Evolutionary conservation across 495 filamentous ascomycete genomes (phyloP).

Genomic region (Penicilliopsis zonata): DNA sequence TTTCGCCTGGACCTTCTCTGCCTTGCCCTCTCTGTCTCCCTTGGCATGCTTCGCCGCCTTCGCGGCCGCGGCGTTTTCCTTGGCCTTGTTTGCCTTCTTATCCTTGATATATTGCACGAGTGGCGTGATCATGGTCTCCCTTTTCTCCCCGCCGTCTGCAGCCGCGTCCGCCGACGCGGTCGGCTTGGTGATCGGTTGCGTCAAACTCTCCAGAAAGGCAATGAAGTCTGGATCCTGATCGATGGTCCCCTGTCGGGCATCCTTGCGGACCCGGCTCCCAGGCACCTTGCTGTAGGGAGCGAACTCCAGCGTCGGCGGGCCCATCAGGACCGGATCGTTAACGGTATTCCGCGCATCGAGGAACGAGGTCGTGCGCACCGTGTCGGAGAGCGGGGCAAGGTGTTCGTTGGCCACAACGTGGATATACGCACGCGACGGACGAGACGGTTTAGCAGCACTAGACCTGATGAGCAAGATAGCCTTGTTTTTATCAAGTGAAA

Average conservation of each 20-base stretch:
- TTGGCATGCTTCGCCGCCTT: slow-evolving; percentile 47
- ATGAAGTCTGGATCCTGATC: slow-evolving; percentile 95
- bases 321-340: slow-evolving; percentile 55
- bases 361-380: slow-evolving; percentile 52
- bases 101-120: slow-evolving; percentile 83
- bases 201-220: slow-evolving; percentile 76
- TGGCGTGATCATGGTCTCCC: slow-evolving; percentile 68
- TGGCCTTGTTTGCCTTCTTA: slow-evolving; percentile 79
- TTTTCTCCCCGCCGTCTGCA: slow-evolving; percentile 41
- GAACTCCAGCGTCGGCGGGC: slow-evolving; percentile 68
- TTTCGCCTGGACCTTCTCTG: slow-evolving; percentile 43
- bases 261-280: slow-evolving; percentile 52
- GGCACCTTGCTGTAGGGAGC: slow-evolving; percentile 74
- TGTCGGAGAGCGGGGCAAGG: slow-evolving; percentile 48
- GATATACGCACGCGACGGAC: slow-evolving; percentile 66
- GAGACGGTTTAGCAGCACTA: slow-evolving; percentile 67
- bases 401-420: slow-evolving; percentile 53
- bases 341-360: slow-evolving; percentile 61
- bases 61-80: slow-evolving; percentile 41
- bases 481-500: too few species aligned
- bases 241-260: slow-evolving; percentile 85
- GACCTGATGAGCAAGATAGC: slow-evolving; percentile 1
- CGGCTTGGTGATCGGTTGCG: slow-evolving; percentile 55
- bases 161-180: slow-evolving; percentile 31
- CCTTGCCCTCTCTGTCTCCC: slow-evolving; percentile 45